Base-by-base conservation (phyloP, 2,329 filamentous ascomycete species). In the Mariannaea elegans region DNA sequence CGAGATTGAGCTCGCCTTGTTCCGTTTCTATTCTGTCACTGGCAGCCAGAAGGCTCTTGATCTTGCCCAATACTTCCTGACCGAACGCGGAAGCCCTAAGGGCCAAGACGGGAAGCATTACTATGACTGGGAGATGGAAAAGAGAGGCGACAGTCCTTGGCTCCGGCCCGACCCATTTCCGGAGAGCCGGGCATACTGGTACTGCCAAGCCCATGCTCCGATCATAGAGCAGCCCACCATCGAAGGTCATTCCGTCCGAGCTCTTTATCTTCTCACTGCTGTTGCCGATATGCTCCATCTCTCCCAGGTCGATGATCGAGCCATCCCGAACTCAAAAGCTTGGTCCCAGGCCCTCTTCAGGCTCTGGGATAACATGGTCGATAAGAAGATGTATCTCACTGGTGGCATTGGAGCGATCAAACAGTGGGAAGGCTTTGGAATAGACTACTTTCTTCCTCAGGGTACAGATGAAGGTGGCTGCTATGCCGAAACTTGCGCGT, bases 321-420 rank as follows among this genome's bases (percentile, higher is more conserved):
- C 21, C 68, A 14, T 47, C 32, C 67, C 10, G 65, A 72, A 21
- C 7, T 50, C 38, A 1, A 12, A 59, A 18, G 39, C 53, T 2
- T 80, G 79, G 65, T 59, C 73, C 14, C 67, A 70, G 0, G 76
- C 84, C 2, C 65, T 87, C 0, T 69, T 75, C 21, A 74, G 80
- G 7, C 72, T 88, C 4, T 89, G 86, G 86, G 70, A 79, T 29
- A 87, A 87, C 62, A 88, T 88, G 84, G 80, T 86, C 0, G 76
- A 84, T 38, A 80, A 80, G 56, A 89, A 88, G 68, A 86, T 88
- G 82, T 89, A 87, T 57, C 68, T 87, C 14, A 89, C 87, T 0
- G 87, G 86, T 1, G 86, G 85, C 1, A 82, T 89, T 48, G 87
- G 87, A 1, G 81, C 78, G 1, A 64, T 70, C 8, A 64, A 42